Conservation (phyloP, 2,329 filamentous ascomycete species). For the Fusarium compactum region DNA sequence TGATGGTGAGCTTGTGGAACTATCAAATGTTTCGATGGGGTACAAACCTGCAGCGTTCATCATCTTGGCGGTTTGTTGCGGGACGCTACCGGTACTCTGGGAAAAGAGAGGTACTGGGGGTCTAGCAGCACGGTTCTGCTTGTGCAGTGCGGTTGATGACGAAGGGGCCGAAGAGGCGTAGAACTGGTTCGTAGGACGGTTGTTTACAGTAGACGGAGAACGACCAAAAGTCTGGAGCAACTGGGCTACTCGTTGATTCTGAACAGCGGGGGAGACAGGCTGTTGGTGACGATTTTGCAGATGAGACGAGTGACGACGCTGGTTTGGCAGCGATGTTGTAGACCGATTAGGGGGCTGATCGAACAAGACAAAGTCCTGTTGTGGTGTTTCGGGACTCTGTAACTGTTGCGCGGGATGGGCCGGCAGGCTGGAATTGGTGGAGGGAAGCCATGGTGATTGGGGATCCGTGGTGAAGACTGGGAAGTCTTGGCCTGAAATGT, state of each 20-base stretch:
- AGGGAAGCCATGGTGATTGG: conserved; percentile 83
- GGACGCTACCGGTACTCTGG: conserved; percentile 67
- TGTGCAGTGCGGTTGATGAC: conserved; percentile 69
- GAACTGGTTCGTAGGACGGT: conserved; percentile 70
- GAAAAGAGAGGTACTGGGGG: conserved; percentile 80
- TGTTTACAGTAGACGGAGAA: conserved; percentile 63
- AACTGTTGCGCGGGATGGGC: conserved; percentile 70
- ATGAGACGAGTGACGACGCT: conserved; percentile 61
- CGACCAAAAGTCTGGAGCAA: conserved; percentile 70
- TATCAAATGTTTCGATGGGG: not conserved
- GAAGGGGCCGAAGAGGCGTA: conserved; percentile 76
- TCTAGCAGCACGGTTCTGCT: conserved; percentile 64
- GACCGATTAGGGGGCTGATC: conserved; percentile 60
- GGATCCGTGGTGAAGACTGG: conserved; percentile 87
- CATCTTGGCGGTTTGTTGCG: conserved; percentile 60
- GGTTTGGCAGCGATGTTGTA: conserved; percentile 55
- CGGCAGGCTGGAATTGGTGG: conserved; percentile 73
- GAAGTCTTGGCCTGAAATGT: conserved; percentile 74
- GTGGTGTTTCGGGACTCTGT: conserved; percentile 62
- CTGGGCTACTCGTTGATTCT: conserved; percentile 70
- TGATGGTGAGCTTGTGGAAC: conserved; percentile 50
- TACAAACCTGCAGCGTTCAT: conserved; percentile 59
- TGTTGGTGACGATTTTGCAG: conserved; percentile 61
- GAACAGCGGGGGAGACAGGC: conserved; percentile 55
- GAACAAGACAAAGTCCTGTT: conserved; percentile 86